Conservation (phyloP, 2,329 filamentous ascomycete species). For the Polychaeton citri region DNA sequence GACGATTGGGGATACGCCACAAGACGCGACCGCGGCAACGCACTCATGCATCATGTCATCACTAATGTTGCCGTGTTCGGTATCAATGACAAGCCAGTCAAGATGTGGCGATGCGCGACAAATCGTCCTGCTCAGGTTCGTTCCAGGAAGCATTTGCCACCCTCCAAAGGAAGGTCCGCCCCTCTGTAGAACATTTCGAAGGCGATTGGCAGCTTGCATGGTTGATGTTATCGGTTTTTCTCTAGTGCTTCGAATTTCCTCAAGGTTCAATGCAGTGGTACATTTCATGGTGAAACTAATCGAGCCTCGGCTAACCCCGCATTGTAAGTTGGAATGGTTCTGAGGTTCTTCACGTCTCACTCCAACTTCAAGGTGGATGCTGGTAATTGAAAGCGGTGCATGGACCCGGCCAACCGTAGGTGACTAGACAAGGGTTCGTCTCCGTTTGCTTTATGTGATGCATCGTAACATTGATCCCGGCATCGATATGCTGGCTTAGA, state of each 20-base stretch:
- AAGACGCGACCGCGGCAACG: constrained; percentile 31
- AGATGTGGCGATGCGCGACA: constrained; percentile 47
- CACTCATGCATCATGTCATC: constrained; percentile 41
- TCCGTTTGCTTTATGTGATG: too few relatives aligned
- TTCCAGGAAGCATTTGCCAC: constrained; percentile 43
- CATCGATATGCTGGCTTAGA: too few relatives aligned
- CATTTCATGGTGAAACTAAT: too few relatives aligned
- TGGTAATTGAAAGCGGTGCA: too few relatives aligned
- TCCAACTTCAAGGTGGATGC: too few relatives aligned
- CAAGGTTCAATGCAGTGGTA: too few relatives aligned
- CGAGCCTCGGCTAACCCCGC: too few relatives aligned
- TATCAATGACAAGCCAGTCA: constrained; percentile 49
- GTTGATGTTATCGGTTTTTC: too few relatives aligned
- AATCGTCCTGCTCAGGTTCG: constrained; percentile 38
- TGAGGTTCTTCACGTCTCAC: too few relatives aligned
- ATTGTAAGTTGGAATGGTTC: too few relatives aligned
- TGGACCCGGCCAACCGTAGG: background rate
- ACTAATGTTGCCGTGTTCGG: constrained; percentile 43
- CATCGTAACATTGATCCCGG: too few relatives aligned
- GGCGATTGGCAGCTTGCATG: constrained; percentile 43
- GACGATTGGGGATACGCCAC: constrained; percentile 27
- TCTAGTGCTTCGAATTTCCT: too few relatives aligned
- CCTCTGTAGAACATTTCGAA: constrained; percentile 38
- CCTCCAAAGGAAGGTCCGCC: constrained; percentile 40
- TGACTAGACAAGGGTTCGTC: background rate